Evolutionary conservation across 306 rosid species (phyloP), one percentile per base, ranked within the genome.

Genomic region (Amphicarpaea edgeworthii): DNA sequence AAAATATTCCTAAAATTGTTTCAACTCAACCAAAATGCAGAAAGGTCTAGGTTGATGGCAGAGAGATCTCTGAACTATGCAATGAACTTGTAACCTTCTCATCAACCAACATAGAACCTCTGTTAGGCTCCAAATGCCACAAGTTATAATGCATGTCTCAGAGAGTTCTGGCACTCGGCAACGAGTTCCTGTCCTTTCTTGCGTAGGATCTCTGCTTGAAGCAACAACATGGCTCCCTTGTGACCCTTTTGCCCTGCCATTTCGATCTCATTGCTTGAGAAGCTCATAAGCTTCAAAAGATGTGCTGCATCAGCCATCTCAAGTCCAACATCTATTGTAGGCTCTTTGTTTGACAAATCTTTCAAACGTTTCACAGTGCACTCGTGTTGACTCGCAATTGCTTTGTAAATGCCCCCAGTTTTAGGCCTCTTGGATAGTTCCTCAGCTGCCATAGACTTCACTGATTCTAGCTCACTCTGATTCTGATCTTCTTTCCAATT

Each of bases 231-330:
- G 16, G 83, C 72, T 71, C 83, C 83, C 7, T 54, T 50, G 2
- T 26, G 67, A 16, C 77, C 78, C 58, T 79, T 79, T 71, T 62
- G 10, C 41, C 73, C 73, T 40, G 83, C 78, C 34, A 15, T 49
- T 26, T 49, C 78, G 3, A 49, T 71, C 58, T 79, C 77, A 50
- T 63, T 53, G 8, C 49, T 62, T 38, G 83, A 71, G 55, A 54
- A 50, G 72, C 2, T 79, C 73, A 71, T 71, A 5, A 79, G 72
- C 67, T 62, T 71, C 73, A 62, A 62, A 62, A 79, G 73, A 17
- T 23, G 47, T 4, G 68, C 59, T 19, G 41, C 83, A 71, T 79
- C 83, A 61, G 78, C 83, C 77, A 79, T 79, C 73, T 79, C 83
- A 71, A 61, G 19, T 20, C 78, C 83, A 34, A 71, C 78, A 26